Percentiles rank a stretch among this genome's conserved stretches.
These are phyloP conservation scores for Malus hybrid DNA, from an alignment of 331 rosid species.

Conservation along the genomic window DNA sequence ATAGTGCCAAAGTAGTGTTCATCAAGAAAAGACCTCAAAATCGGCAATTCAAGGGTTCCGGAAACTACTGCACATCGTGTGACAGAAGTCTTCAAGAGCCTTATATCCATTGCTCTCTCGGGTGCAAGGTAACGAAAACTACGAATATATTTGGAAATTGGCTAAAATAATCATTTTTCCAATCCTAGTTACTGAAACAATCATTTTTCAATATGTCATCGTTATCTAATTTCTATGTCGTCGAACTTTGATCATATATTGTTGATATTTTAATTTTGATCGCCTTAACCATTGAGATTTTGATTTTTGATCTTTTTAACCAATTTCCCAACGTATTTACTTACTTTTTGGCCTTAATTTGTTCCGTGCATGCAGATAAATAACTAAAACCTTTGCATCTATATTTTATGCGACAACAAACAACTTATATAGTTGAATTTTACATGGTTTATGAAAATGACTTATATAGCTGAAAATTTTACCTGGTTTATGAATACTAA, in stretches of 20 bases:
- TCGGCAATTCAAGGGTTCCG: conserved; percentile 94
- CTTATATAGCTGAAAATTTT: neutral
- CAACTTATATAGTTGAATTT: neutral
- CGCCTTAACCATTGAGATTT: too few species aligned
- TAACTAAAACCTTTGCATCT: neutral
- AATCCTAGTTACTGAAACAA: neutral
- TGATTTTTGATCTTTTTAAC: neutral
- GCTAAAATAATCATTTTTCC: too few species aligned
- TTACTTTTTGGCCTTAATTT: neutral
- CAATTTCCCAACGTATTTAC: neutral
- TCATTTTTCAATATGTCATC: neutral
- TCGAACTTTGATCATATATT: too few species aligned
- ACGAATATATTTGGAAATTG: too few species aligned
- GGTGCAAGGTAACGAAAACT: conserved; percentile 66
- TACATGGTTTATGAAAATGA: neutral
- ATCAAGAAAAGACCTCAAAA: conserved; percentile 96
- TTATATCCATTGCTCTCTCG: conserved; percentile 85
- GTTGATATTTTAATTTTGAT: neutral
- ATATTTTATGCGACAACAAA: neutral
- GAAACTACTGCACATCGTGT: conserved; percentile 92
- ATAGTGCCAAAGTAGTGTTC: conserved; percentile 94
- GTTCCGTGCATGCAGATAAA: neutral
- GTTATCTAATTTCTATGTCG: neutral
- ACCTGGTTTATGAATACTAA: neutral
- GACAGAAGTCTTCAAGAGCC: conserved; percentile 97